phyloP scores from a whole-genome alignment of 1,284 basidiomycete species.

The Rhodotorula sp. region DNA sequence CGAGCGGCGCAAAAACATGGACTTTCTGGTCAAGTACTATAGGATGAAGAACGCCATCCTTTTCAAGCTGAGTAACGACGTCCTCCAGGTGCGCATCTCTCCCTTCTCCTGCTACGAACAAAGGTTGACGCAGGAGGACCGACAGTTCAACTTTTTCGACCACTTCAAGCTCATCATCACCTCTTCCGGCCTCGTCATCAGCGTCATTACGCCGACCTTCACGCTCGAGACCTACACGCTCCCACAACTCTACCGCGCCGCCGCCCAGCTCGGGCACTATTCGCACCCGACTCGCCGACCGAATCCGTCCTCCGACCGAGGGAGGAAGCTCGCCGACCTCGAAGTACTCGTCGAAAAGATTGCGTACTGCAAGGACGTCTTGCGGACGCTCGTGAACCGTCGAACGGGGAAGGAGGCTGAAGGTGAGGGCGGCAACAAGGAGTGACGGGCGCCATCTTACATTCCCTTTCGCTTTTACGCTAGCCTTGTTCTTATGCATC shows the following conservation, averaged over 20 bases:
- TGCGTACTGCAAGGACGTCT: slow-evolving; percentile 75
- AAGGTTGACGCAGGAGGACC: neutral
- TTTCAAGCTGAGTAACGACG: slow-evolving; percentile 91
- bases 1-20: slow-evolving; percentile 72
- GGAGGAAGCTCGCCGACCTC: slow-evolving; percentile 55
- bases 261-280: slow-evolving; percentile 49
- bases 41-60: slow-evolving; percentile 95
- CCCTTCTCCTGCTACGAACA: neutral
- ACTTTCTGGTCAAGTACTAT: slow-evolving; percentile 92
- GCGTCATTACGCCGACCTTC: slow-evolving; percentile 87
- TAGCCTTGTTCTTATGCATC: too few species aligned
- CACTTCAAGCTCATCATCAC: slow-evolving; percentile 93
- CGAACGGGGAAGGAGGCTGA: slow-evolving; percentile 13
- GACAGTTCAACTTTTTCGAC: slow-evolving; percentile 96
- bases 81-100: slow-evolving; percentile 68
- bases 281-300: slow-evolving; percentile 45
- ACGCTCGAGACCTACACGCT: slow-evolving; percentile 72
- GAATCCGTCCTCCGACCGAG: neutral
- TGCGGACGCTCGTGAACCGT: slow-evolving; percentile 47
- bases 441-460: too few species aligned
- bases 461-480: too few species aligned
- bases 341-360: slow-evolving; percentile 64
- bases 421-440: neutral
- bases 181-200: slow-evolving; percentile 70
- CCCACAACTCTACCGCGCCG: slow-evolving; percentile 65